phyloP scores from a whole-genome alignment of 164 flowering plant genomes.

The Vitis vinifera region ASM3070453v1 NC_081811.1:6900001-6900500 shows the following conservation, averaged over 20 bases:
- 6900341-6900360: neutral
- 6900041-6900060: slow-evolving; percentile 89
- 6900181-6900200: slow-evolving; percentile 63
- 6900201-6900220: slow-evolving; percentile 67
- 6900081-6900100: slow-evolving; percentile 50
- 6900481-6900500: no score
- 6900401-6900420: no score
- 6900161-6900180: slow-evolving; percentile 23
- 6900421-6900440: no score
- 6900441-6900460: no score
- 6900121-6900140: neutral
- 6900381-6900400: neutral
- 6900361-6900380: neutral
- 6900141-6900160: neutral
- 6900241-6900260: slow-evolving; percentile 75
- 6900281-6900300: slow-evolving; percentile 86
- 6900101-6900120: slow-evolving; percentile 1
- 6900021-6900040: slow-evolving; percentile 84
- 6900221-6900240: slow-evolving; percentile 85
- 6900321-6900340: neutral
- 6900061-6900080: slow-evolving; percentile 75
- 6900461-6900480: no score
- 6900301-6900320: slow-evolving; percentile 68
- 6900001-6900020: slow-evolving; percentile 76
- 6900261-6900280: slow-evolving; percentile 57